phyloP scores from a whole-genome alignment of 768 basidiomycete species.

The Tulasnella sp. region DNA sequence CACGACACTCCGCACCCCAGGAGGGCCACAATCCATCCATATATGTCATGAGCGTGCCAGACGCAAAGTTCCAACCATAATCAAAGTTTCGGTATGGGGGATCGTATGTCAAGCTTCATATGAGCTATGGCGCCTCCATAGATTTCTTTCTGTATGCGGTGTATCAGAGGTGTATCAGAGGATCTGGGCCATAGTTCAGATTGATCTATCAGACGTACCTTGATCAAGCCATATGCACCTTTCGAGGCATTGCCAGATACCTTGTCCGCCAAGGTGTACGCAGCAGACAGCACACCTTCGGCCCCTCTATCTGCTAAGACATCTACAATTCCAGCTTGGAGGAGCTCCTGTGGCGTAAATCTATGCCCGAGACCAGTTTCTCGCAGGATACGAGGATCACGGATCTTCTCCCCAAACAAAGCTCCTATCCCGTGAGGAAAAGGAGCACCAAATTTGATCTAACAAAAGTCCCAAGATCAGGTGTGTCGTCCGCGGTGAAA shows the following conservation, averaged over 20 bases:
- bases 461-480: not conserved
- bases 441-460: constrained; percentile 31
- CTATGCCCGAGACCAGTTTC: constrained; percentile 29
- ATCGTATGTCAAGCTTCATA: no score
- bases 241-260: constrained; percentile 10
- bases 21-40: no score
- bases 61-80: no score
- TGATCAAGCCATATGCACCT: constrained; percentile 21
- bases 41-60: no score
- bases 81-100: no score
- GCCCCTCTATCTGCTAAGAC: constrained; percentile 26
- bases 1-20: no score
- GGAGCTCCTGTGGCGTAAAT: constrained; percentile 31
- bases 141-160: no score
- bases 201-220: not conserved
- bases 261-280: constrained; percentile 16
- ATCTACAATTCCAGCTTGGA: constrained; percentile 28
- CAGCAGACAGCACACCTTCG: constrained; percentile 19
- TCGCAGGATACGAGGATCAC: constrained; percentile 25
- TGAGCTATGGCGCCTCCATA: no score
- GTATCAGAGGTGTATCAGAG: no score
- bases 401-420: constrained; percentile 26
- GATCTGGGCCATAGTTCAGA: no score
- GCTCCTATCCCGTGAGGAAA: constrained; percentile 29
- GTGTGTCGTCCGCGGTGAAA: no score